phyloP scores from a whole-genome alignment of 2,329 filamentous ascomycete species.

The Davidsoniella australis region DNA sequence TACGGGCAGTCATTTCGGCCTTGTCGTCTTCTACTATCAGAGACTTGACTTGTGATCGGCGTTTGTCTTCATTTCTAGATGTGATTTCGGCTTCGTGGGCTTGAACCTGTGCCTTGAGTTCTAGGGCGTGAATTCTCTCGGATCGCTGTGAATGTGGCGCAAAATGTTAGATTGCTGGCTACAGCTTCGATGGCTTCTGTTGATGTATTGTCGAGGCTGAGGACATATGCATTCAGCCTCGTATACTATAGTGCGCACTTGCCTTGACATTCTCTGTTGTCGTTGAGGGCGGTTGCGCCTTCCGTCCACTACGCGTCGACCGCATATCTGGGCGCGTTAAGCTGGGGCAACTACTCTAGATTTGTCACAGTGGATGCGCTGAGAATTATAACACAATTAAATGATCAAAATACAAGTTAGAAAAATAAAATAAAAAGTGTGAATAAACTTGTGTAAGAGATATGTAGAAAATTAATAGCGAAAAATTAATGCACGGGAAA shows the following conservation, averaged over 20 bases:
- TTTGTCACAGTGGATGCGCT: no score
- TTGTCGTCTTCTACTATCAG: conserved; percentile 63
- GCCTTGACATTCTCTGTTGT: conserved; percentile 7
- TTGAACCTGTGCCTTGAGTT: conserved; percentile 48
- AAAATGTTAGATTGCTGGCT: not conserved
- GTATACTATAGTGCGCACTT: not conserved
- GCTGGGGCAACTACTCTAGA: conserved; percentile 1
- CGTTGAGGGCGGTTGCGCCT: conserved; percentile 6
- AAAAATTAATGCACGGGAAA: not conserved
- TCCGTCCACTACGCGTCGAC: conserved; percentile 10
- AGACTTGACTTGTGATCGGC: conserved; percentile 50
- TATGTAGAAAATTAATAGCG: not conserved
- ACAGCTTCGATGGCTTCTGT: not conserved
- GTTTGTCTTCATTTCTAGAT: conserved; percentile 56
- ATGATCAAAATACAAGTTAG: no score
- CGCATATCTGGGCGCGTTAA: conserved; percentile 9
- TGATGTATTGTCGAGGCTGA: not conserved
- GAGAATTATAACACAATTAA: no score
- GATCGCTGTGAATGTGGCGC: conserved; percentile 4
- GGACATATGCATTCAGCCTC: not conserved
- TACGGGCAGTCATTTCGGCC: conserved; percentile 44
- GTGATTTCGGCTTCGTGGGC: conserved; percentile 53
- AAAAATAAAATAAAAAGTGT: not conserved
- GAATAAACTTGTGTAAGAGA: not conserved
- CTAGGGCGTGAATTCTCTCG: conserved; percentile 11